Base-by-base conservation (phyloP, 2,329 filamentous ascomycete genomes). In the Fusarium cicatricum region DNA sequence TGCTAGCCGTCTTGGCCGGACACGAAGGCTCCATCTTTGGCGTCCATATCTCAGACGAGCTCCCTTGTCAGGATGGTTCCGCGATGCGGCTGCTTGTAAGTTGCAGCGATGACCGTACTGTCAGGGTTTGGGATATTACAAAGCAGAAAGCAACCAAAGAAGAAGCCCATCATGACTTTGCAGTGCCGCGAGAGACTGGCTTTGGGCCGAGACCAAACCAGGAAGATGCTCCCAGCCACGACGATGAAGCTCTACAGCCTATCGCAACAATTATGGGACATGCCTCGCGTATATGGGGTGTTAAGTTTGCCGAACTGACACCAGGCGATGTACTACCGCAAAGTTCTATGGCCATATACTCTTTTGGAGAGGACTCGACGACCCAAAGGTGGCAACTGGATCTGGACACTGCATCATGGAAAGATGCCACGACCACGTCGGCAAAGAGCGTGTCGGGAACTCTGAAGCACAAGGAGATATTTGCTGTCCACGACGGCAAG, bases 11-110 rank as follows among this genome's bases (percentile, higher is more conserved):
- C 19, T 80, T 89, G 43, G 78, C 79, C 0, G 87, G 86, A 1
- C 95, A 99, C 68, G 92, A 97, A 69, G 95, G 95, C 0, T 97
- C 94, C 1, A 89, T 99, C 23, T 99, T 97, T 64, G 93, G 92
- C 2, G 90, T 99, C 3, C 82, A 87, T 28, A 89, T 98, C 31
- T 96, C 92, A 0, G 62, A 73, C 88, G 63, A 66, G n/a, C 21
- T 16, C 57, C 60, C 7, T 62, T 75, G 17, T 58, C 23, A 71
- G 2, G 72, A 76, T 12, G 77, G 76, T 0, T 70, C 69, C 7
- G 71, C 71, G 16, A 77, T 78, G 21, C 81, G 90, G 45, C 73
- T 97, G n/a, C 80, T 99, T 29, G 90, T 89, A 12, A 97, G 91
- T 67, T 99, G 95, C 72, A 98, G 94, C 69, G 95, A 99, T 70